Base-by-base conservation (phyloP, 192 early-diverging fungal genomes). In the Coemansia reversa region DNA sequence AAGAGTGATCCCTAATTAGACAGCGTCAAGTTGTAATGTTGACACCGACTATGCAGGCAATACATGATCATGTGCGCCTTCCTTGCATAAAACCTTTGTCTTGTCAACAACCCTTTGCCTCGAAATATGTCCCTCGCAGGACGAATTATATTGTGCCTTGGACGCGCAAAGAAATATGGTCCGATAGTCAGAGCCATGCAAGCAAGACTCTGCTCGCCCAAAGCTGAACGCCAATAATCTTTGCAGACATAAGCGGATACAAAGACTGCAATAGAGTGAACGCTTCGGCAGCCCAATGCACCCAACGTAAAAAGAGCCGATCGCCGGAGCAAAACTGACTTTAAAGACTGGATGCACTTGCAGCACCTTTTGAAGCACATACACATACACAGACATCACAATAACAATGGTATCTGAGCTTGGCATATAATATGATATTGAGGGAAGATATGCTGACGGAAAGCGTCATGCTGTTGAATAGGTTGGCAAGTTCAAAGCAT, bases 1-100 rank as follows among this genome's bases (percentile, higher is more conserved):
- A 18, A 51, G 30, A 35, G 4, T 2, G 33, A 51, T 20, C 19
- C 25, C 47, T 16, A 51, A 27, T 58, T 22, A 45, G 25, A 22
- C 51, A 52, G 32, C 22, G 32, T 11, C 16, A 27, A 55, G 28
- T n/a, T 55, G 28, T 8, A 19, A 57, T 52, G 45, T 29, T 29
- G 35, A 59, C 16, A 58, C 51, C 57, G 50, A 47, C 57, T 29
- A 49, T 55, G 33, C 25, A 58, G 22, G 50, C 47, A 60, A 19
- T 45, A 16, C 39, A 45, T 45, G 39, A 45, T 45, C 39, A 45
- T 45, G 39, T 45, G 39, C 57, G n/a, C 51, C 33, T 20, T 64
- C 24, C 33, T 39, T 45, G 62, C 27, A 45, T 52, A 65, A 33
- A 63, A 45, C 12, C 39, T 45, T 45, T 45, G 39, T 45, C 39